These are phyloP conservation scores for Penicillium soppii DNA, from an alignment of 495 filamentous ascomycete genomes.

Conservation along the genomic window DNA sequence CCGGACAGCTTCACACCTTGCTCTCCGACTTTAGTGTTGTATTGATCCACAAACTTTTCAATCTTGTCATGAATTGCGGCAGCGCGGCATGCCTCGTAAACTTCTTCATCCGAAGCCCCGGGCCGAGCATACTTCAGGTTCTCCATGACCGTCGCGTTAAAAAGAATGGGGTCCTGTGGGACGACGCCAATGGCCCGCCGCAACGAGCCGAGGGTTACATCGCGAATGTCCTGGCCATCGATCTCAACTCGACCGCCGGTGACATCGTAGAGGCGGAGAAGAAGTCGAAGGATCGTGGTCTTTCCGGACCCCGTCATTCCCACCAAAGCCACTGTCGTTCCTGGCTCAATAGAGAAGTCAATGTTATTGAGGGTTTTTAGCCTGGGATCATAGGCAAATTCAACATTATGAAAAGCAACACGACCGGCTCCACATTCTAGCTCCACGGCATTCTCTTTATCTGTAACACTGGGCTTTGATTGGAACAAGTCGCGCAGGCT, in stretches of 20 bases:
- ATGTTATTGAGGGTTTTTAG: slow-evolving; percentile 65
- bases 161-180: slow-evolving; percentile 63
- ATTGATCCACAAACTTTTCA: slow-evolving; percentile 61
- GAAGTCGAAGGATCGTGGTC: slow-evolving; percentile 71
- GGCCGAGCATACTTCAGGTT: slow-evolving; percentile 69
- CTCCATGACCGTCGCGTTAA: slow-evolving; percentile 72
- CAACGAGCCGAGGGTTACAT: slow-evolving; percentile 65
- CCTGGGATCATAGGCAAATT: slow-evolving; percentile 69
- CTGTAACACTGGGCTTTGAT: slow-evolving; percentile 61
- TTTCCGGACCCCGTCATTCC: slow-evolving; percentile 76
- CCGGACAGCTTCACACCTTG: slow-evolving; percentile 69
- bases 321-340: slow-evolving; percentile 72
- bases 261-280: slow-evolving; percentile 71
- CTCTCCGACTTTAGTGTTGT: slow-evolving; percentile 61
- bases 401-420: slow-evolving; percentile 64
- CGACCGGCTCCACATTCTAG: slow-evolving; percentile 48
- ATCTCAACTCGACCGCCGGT: slow-evolving; percentile 63
- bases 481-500: slow-evolving; percentile 23
- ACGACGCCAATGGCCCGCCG: slow-evolving; percentile 70
- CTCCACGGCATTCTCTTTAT: slow-evolving; percentile 54
- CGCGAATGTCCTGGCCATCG: slow-evolving; percentile 70
- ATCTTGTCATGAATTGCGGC: slow-evolving; percentile 72
- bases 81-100: slow-evolving; percentile 68
- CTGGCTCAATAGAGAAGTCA: slow-evolving; percentile 53
- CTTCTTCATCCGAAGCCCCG: slow-evolving; percentile 59